phyloP scores from a whole-genome alignment of 1,284 basidiomycete species.

The Wolfiporia cocos region DNA sequence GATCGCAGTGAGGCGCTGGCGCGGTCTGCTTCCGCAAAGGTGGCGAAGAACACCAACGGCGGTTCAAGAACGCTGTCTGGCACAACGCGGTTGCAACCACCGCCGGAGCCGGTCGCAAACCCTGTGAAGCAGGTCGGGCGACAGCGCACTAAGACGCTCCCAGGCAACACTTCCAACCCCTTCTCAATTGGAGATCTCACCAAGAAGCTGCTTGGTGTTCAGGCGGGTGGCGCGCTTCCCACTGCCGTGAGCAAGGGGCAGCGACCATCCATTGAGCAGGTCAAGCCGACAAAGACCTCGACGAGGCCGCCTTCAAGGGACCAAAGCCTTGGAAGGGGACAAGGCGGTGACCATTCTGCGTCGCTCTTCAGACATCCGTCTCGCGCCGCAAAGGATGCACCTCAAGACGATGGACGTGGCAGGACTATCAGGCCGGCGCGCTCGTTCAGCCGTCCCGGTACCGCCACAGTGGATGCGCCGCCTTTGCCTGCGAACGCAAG shows the following conservation, averaged over 20 bases:
- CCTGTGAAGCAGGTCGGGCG: constrained; percentile 27
- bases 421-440: constrained; percentile 41
- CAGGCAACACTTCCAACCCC: constrained; percentile 32
- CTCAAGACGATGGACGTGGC: constrained; percentile 16
- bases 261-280: constrained; percentile 13
- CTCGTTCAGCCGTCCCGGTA: constrained; percentile 48
- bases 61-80: constrained; percentile 6
- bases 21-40: constrained; percentile 6
- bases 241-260: constrained; percentile 17
- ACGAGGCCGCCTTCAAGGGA: constrained; percentile 4
- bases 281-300: background rate
- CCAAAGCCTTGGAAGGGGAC: constrained; percentile 1
- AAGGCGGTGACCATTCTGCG: constrained; percentile 7
- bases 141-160: constrained; percentile 41
- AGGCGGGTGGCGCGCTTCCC: constrained; percentile 19
- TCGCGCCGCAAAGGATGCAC: constrained; percentile 15
- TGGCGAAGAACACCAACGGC: constrained; percentile 4
- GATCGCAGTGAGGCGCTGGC: constrained; percentile 6
- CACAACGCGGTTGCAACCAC: constrained; percentile 21
- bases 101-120: constrained; percentile 30
- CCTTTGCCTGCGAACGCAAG: constrained; percentile 7
- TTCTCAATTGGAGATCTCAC: constrained; percentile 56
- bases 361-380: constrained; percentile 11
- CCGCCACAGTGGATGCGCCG: constrained; percentile 12
- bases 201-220: constrained; percentile 48